Evolutionary conservation across 2,329 filamentous ascomycete genomes (phyloP).

Genomic region (Neofusicoccum sp.): DNA sequence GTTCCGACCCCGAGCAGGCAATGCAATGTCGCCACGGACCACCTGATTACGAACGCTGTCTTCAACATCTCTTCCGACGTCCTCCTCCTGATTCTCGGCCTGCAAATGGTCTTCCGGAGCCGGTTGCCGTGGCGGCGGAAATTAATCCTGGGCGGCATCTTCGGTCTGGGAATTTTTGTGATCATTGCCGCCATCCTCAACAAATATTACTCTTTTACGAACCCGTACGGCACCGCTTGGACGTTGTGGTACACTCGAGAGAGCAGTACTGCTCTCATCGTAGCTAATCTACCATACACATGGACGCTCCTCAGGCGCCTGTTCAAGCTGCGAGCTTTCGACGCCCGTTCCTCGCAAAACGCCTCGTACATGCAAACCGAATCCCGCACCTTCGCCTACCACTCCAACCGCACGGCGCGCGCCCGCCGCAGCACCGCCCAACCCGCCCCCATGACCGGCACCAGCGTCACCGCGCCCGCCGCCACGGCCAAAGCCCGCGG

Average conservation of each 20-base stretch:
- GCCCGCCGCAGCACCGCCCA: background rate
- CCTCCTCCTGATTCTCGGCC: conserved; percentile 37
- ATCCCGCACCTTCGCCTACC: conserved; percentile 4
- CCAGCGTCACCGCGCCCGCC: background rate
- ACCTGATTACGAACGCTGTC: conserved; percentile 46
- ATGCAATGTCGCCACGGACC: conserved; percentile 47
- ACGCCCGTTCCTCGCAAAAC: conserved; percentile 1
- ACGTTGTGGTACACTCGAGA: conserved; percentile 54
- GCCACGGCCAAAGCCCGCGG: background rate
- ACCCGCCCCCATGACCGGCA: background rate
- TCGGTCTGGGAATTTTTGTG: conserved; percentile 45
- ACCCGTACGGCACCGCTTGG: conserved; percentile 43
- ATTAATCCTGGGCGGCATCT: conserved; percentile 50
- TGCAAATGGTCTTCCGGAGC: conserved; percentile 40
- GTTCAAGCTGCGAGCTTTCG: conserved; percentile 41
- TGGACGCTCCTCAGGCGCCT: conserved; percentile 52
- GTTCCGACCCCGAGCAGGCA: conserved; percentile 30
- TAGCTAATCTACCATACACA: conserved; percentile 52
- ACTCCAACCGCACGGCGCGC: conserved; percentile 9
- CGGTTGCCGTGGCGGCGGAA: conserved; percentile 43
- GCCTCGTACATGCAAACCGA: background rate
- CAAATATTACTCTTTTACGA: conserved; percentile 48
- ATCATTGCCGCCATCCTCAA: conserved; percentile 51
- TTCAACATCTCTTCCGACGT: conserved; percentile 43
- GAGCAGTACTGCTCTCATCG: conserved; percentile 53